A percentile compares a stretch with the other conserved stretches of the same genome.
Evolutionary conservation across 768 basidiomycete species (phyloP).

Genomic region (Boletus tylopilopsis): DNA sequence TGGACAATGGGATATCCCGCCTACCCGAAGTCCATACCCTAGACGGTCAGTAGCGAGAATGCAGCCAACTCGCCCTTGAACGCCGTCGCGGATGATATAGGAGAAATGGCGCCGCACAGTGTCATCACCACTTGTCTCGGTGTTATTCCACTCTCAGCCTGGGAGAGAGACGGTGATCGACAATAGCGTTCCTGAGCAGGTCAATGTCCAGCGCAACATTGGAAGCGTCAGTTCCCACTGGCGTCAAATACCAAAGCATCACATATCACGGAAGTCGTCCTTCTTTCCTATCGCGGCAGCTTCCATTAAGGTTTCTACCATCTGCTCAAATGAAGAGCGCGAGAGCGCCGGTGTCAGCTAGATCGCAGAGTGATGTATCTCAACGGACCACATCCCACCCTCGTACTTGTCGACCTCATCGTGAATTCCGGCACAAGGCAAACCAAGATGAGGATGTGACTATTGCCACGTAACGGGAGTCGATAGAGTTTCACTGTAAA

Average conservation of each 20-base stretch:
- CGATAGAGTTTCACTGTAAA: too few species aligned
- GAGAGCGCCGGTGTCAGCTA: slow-evolving; percentile 97
- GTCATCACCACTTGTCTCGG: slow-evolving; percentile 93
- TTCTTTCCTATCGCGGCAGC: slow-evolving; percentile 97
- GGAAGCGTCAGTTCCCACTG: slow-evolving; percentile 97
- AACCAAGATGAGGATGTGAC: too few species aligned
- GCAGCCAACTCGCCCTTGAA: slow-evolving; percentile 85
- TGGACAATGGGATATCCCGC: too few species aligned
- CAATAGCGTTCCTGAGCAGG: slow-evolving; percentile 97
- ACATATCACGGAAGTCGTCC: slow-evolving; percentile 98
- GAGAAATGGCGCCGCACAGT: slow-evolving; percentile 91
- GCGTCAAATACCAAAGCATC: slow-evolving; percentile 99
- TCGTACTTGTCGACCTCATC: slow-evolving; percentile 85
- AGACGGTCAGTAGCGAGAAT: slow-evolving; percentile 92
- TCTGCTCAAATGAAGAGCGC: slow-evolving; percentile 99
- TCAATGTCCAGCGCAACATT: slow-evolving; percentile 96
- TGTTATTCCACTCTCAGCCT: slow-evolving; percentile 85
- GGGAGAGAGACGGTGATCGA: slow-evolving; percentile 91
- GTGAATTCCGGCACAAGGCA: too few species aligned
- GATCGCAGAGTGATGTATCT: slow-evolving; percentile 92
- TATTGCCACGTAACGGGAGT: too few species aligned
- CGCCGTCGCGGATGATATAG: slow-evolving; percentile 70
- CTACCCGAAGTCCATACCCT: too few species aligned
- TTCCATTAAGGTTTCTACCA: slow-evolving; percentile 98
- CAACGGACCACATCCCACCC: slow-evolving; percentile 66